These are phyloP conservation scores for Paecilomyces sp. DNA, from an alignment of 2,329 filamentous ascomycete genomes.

Conservation along the genomic window DNA sequence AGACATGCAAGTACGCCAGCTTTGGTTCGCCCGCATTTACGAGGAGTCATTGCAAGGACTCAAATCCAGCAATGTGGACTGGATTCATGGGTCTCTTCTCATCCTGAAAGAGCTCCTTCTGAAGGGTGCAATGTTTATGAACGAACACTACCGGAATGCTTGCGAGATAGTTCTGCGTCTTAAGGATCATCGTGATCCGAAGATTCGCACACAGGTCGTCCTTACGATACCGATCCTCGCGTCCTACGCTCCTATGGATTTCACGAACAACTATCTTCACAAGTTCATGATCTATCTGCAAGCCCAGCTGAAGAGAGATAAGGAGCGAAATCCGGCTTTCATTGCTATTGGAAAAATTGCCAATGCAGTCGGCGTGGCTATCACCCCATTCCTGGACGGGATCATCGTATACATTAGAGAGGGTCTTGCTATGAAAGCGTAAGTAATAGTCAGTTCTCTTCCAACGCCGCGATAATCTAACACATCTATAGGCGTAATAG, in stretches of 20 bases:
- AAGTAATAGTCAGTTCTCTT: slow-evolving; percentile 15
- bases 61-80: slow-evolving; percentile 72
- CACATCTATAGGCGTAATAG: slow-evolving; percentile 45
- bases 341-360: slow-evolving; percentile 94
- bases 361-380: slow-evolving; percentile 90
- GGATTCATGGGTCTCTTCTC: slow-evolving; percentile 86
- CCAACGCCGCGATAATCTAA: slow-evolving; percentile 18
- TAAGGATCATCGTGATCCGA: slow-evolving; percentile 83
- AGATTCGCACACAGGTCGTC: slow-evolving; percentile 84
- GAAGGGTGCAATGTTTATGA: slow-evolving; percentile 99
- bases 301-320: slow-evolving; percentile 87
- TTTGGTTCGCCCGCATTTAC: slow-evolving; percentile 88
- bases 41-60: slow-evolving; percentile 76
- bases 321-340: slow-evolving; percentile 89
- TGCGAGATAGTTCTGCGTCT: slow-evolving; percentile 90
- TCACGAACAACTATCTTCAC: slow-evolving; percentile 79
- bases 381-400: slow-evolving; percentile 89
- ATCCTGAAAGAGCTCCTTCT: slow-evolving; percentile 88
- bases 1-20: slow-evolving; percentile 77
- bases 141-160: slow-evolving; percentile 81
- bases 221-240: slow-evolving; percentile 87
- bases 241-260: slow-evolving; percentile 85
- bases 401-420: slow-evolving; percentile 92
- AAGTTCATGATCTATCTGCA: slow-evolving; percentile 97
- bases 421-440: slow-evolving; percentile 73